phyloP scores from a whole-genome alignment of 352 stramenopile genomes.

The Pythium diclinum region DNA sequence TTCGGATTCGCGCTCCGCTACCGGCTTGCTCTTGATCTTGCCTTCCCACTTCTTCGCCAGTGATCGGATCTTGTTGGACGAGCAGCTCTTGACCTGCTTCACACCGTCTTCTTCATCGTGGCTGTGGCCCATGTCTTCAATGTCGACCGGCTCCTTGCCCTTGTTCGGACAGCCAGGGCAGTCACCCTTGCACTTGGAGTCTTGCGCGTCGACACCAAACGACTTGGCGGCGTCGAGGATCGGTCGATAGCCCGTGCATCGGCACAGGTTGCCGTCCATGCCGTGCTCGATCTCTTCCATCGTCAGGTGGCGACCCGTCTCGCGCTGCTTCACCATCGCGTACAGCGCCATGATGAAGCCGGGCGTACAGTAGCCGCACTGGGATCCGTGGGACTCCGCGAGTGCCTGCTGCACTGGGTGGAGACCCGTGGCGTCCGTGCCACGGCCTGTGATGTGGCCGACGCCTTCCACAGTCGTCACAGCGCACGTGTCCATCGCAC shows the following conservation, averaged over 20 bases:
- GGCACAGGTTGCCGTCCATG: constrained; percentile 95
- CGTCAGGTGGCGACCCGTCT: constrained; percentile 57
- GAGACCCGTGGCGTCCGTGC: constrained; percentile 39
- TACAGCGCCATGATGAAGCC: constrained; percentile 87
- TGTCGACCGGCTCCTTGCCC: constrained; percentile 41
- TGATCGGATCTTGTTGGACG: constrained; percentile 62
- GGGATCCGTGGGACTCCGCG: constrained; percentile 91
- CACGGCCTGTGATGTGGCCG: constrained; percentile 32
- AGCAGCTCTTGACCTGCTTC: constrained; percentile 54
- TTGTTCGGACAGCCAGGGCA: constrained; percentile 72
- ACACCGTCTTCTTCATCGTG: constrained; percentile 25
- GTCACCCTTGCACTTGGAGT: constrained; percentile 59
- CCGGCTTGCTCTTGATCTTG: constrained; percentile 22
- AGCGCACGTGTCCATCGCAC: constrained; percentile 75
- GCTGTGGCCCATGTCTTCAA: constrained; percentile 42
- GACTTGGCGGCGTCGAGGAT: constrained; percentile 87
- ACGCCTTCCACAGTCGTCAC: constrained; percentile 88
- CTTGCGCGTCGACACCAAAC: constrained; percentile 64
- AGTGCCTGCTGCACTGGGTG: constrained; percentile 87
- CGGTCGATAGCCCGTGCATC: constrained; percentile 89
- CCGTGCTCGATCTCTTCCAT: constrained; percentile 91
- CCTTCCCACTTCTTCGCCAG: constrained; percentile 39
- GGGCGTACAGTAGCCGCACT: constrained; percentile 94
- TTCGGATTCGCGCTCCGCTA: constrained; percentile 13
- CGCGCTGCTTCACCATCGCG: constrained; percentile 75